Percentiles rank a stretch among this genome's conserved stretches.
Conservation (phyloP, 805 yeast genomes). For the Suhomyces canberraensis region DNA sequence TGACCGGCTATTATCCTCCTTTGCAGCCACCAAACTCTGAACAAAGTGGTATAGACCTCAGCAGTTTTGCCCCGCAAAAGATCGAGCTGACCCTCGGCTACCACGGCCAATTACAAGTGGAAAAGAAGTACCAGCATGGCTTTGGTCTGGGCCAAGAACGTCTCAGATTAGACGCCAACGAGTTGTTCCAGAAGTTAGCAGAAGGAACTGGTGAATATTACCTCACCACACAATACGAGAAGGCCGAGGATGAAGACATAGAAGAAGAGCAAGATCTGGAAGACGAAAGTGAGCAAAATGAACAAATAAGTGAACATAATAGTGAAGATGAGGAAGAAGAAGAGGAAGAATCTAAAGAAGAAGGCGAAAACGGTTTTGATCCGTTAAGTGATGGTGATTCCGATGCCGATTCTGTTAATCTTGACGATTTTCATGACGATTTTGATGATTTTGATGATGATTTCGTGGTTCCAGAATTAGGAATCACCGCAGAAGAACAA, state of each 20-base stretch:
- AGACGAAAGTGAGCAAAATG: conserved; percentile 24
- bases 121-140: conserved; percentile 56
- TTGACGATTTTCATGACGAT: conserved; percentile 47
- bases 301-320: no score
- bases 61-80: conserved; percentile 6
- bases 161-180: conserved; percentile 46
- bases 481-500: conserved; percentile 28
- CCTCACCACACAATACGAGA: conserved; percentile 63
- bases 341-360: conserved; percentile 1
- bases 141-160: conserved; percentile 65
- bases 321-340: conserved; percentile 2
- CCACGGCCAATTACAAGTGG: conserved; percentile 49
- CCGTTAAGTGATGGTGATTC: background rate
- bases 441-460: conserved; percentile 34
- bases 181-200: conserved; percentile 43
- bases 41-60: conserved; percentile 1
- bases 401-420: conserved; percentile 34
- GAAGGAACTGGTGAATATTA: conserved; percentile 48
- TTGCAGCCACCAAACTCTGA: conserved; percentile 46
- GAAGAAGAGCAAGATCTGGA: conserved; percentile 9
- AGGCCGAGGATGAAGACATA: conserved; percentile 10
- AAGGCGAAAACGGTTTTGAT: background rate
- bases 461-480: conserved; percentile 19
- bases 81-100: conserved; percentile 37
- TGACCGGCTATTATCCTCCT: conserved; percentile 35